phyloP scores from a whole-genome alignment of 1,139 yeast genomes.

The Saccharomyces hybrid region DNA sequence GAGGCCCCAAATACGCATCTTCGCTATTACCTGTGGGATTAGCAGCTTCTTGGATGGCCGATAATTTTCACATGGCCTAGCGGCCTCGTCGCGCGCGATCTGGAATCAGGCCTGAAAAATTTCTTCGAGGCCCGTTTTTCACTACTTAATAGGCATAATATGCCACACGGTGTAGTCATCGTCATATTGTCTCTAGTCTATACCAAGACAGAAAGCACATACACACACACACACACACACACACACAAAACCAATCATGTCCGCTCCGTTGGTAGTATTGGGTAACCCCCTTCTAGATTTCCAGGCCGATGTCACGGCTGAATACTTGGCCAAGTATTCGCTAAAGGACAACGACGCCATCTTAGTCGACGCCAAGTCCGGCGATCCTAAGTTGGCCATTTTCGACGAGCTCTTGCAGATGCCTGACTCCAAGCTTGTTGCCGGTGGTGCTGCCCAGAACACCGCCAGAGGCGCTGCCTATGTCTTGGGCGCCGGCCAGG shows the following conservation, averaged over 20 bases:
- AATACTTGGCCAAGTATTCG: constrained; percentile 67
- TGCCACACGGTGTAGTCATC: neutral
- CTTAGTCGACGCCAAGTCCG: constrained; percentile 51
- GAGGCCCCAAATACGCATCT: neutral
- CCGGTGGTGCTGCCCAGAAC: constrained; percentile 99
- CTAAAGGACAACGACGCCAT: constrained; percentile 93
- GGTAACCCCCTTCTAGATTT: constrained; percentile 84
- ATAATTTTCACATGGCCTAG: neutral
- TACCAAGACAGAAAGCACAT: too few species aligned
- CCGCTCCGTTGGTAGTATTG: constrained; percentile 50
- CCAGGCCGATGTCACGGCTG: constrained; percentile 68
- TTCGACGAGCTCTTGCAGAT: constrained; percentile 64
- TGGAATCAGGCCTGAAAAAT: neutral
- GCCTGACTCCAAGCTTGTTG: constrained; percentile 62
- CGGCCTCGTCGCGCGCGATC: neutral
- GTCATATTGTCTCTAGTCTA: too few species aligned
- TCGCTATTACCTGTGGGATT: neutral
- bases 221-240: too few species aligned
- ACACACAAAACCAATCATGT: constrained; percentile 28
- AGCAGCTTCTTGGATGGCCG: neutral
- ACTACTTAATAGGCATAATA: neutral
- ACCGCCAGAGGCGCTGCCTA: constrained; percentile 98
- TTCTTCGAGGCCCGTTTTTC: neutral
- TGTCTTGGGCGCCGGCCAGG: constrained; percentile 71
- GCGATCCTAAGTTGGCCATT: constrained; percentile 74